A percentile compares a stretch with the other conserved stretches of the same genome.
These are phyloP conservation scores for Amanita rimosa DNA, from an alignment of 768 basidiomycete genomes.

Conservation along the genomic window DNA sequence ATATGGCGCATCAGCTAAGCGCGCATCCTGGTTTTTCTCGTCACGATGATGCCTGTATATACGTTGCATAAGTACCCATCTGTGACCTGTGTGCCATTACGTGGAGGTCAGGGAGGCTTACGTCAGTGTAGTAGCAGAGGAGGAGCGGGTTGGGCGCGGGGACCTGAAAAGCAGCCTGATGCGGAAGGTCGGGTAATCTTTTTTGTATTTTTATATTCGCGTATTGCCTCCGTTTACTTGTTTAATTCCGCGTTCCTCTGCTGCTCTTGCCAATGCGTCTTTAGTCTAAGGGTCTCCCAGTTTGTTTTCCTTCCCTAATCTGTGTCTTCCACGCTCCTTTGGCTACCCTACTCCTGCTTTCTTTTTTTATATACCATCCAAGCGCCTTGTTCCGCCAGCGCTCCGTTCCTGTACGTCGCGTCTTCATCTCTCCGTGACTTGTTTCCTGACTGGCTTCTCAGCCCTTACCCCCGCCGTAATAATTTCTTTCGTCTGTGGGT, in stretches of 20 bases:
- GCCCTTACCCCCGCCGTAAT: slow-evolving; percentile 6
- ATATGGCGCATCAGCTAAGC: slow-evolving; percentile 49
- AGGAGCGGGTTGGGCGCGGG: slow-evolving; percentile 16
- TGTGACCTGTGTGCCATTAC: slow-evolving; percentile 6
- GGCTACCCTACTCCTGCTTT: slow-evolving; percentile 3
- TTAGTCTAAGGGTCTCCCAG: slow-evolving; percentile 13
- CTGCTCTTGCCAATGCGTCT: slow-evolving; percentile 7
- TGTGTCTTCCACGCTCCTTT: slow-evolving; percentile 7
- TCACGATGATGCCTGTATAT: slow-evolving; percentile 40
- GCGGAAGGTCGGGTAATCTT: slow-evolving; percentile 15
- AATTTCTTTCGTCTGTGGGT: slow-evolving; percentile 14
- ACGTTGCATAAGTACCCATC: slow-evolving; percentile 14
- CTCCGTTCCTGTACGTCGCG: slow-evolving; percentile 15
- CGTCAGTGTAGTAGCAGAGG: slow-evolving; percentile 11
- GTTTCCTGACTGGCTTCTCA: slow-evolving; percentile 15
- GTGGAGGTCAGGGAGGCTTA: slow-evolving; percentile 6
- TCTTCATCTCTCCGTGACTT: slow-evolving; percentile 8
- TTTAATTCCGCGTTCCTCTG: slow-evolving; percentile 15
- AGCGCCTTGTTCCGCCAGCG: background rate
- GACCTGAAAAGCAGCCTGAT: slow-evolving; percentile 19
- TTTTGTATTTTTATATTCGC: slow-evolving; percentile 16
- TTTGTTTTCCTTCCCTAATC: slow-evolving; percentile 7
- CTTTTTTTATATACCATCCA: background rate
- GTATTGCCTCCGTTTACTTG: slow-evolving; percentile 19
- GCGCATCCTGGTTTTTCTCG: slow-evolving; percentile 91